Evolutionary conservation across 2,329 filamentous ascomycete genomes (phyloP), one percentile per base, ranked within the genome.

Genomic region (Trichoderma sp.): DNA sequence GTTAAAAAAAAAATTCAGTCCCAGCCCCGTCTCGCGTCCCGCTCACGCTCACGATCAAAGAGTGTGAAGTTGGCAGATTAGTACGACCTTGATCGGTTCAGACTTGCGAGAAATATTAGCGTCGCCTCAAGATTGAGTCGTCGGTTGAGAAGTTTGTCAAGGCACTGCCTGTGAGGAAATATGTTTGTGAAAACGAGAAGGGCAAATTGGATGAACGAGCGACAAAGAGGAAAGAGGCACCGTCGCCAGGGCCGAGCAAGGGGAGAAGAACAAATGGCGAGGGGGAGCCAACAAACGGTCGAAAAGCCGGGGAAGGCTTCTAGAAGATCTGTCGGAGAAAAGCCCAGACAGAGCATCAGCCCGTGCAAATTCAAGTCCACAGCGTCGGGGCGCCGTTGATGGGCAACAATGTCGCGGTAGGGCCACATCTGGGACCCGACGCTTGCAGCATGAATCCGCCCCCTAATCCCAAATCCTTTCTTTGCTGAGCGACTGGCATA

Each of bases 241-340:
- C 37, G 59, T 70, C 60, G 68, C 67, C 69, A 53, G 68, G 58
- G 71, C 67, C 67, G 56, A 61, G 69, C 69, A 71, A 69, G 64
- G 69, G 60, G 59, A 61, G 64, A 58, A 55, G 31, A 64, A 68
- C 69, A 71, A 66, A 72, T 37, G 68, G 58, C 52, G 68, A 71
- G 67, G 70, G 58, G 68, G 63, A 37, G 55, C 11, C 47, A 47
- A 49, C n/a, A 66, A 61, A 60, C 60, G 58, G 47, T 68, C 35
- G 66, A 69, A 70, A 64, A 70, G 59, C 68, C 62, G 62, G 68
- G 68, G 65, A 71, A 70, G 68, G 66, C 70, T 71, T 71, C 70
- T 71, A 71, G 70, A 71, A 71, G 68, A 70, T 70, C 68, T 70
- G 69, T 71, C 70, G 70, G 70, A 71, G 70, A 71, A 71, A 69